Evolutionary conservation across 2,329 filamentous ascomycete genomes (phyloP), one percentile per base, ranked within the genome.

Genomic region (Gaeumannomyces sp.): DNA sequence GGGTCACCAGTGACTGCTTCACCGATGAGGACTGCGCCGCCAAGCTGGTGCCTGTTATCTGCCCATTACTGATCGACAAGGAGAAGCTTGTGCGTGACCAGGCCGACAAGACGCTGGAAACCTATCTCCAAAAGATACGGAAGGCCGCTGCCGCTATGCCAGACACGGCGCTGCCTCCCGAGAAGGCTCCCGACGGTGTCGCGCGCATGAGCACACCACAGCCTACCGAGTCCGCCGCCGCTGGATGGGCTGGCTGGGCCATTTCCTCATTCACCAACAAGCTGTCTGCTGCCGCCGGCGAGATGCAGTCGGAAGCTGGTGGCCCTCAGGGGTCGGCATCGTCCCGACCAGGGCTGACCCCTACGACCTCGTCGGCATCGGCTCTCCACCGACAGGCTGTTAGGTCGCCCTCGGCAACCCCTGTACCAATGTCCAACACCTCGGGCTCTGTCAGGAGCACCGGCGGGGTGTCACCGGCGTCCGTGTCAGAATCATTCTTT

Each of bases 241-340:
- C 83, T 4, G 94, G 95, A 14, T 98, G 95, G 95, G 87, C 95
- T 1, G 95, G 95, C 16, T 99, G 95, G 95, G 95, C 95, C 1
- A 97, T 99, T 64, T 98, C 95, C 0, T 97, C 93, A 1, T 99
- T 99, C 74, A 98, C 95, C 2, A 98, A 98, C 77, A 97, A 97
- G 72, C 76, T 98, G 16, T 89, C 92, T 1, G 79, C 90, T 0
- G 93, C 92, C 0, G 90, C 90, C 11, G 95, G 95, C 25, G 90
- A 97, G 65, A 99, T 99, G 68, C 83, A 94, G 72, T 79, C 86
- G 1, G 74, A 82, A 25, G 76, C 80, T 64, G 82, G 82, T 66
- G 78, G 78, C 50, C 72, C 79, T 16, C 76, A 82, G 27, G 76
- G 77, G 45, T 81, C 79, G 35, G 76, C 74, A 35, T 75, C 72